Base-by-base conservation (phyloP, 257 asterid genomes). In the Euphrasia confusa region DNA sequence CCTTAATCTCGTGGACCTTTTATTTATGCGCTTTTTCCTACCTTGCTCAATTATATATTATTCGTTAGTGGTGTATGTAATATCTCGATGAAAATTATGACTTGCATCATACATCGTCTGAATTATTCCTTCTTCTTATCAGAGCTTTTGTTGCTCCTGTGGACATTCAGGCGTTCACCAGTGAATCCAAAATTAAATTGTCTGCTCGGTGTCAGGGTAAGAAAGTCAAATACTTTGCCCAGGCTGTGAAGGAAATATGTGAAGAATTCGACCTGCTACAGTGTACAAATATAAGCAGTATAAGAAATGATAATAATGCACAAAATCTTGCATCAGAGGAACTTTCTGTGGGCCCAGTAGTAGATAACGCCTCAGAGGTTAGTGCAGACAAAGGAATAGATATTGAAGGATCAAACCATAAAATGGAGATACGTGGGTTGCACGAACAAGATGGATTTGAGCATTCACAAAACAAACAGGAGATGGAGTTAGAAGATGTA, bases 121-220 rank as follows among this genome's bases (percentile, higher is more conserved):
- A 28, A 63, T 47, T 68, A 66, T 40, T 9, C 42, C 66, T 53
- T 66, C 61, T 70, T 73, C 69, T 77, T 78, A 58, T 76, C 90
- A 89, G 97, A 71, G 95, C 92, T 68, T 89, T 87, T 78, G 95
- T 89, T 39, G 90, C 95, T 69, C 94, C 97, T 60, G 90, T 77
- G 60, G 97, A 89, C 79, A 78, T 87, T 72, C 89, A 81, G 79
- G 87, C 78, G 17, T 84, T 89, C 70, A 89, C 97, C 9, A 53
- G 61, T 65, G 97, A 87, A 61, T 69, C 81, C 40, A 89, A 87
- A 78, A 72, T 65, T 73, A 87, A 81, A 72, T 57, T 87, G 76
- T 72, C 78, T 60, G 79, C 84, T 75, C 89, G 90, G 52, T 72
- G 89, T 71, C 89, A 71, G 74, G 87, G 84, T 30, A 89, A 89